phyloP scores from a whole-genome alignment of 148 eudicot genomes.

The Vaccinium darrowii region DNA sequence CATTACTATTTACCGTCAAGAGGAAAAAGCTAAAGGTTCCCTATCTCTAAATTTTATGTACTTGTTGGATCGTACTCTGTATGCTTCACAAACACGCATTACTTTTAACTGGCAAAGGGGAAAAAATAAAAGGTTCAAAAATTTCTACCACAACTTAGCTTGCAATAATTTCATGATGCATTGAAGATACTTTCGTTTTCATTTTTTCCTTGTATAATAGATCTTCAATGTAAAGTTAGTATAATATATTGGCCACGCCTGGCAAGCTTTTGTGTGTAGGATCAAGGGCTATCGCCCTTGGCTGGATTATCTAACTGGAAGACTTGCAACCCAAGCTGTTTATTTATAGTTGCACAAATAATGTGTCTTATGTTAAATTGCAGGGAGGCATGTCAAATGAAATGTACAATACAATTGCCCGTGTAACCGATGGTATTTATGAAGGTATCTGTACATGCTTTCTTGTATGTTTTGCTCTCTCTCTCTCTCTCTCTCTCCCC shows the following conservation, averaged over 20 bases:
- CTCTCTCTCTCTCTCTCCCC: not conserved
- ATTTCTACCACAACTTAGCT: not conserved
- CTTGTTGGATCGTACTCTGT: not conserved
- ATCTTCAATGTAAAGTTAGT: not conserved
- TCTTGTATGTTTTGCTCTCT: not conserved
- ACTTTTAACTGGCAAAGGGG: not conserved
- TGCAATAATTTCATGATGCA: not conserved
- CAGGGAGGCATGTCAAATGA: conserved; percentile 99
- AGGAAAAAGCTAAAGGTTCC: not conserved
- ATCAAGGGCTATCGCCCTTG: not conserved
- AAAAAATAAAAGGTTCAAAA: not conserved
- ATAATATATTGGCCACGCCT: not conserved
- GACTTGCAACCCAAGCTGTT: conserved; percentile 2
- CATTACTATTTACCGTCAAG: not conserved
- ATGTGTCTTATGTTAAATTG: conserved; percentile 20
- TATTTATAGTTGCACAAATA: not conserved
- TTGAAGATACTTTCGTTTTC: not conserved
- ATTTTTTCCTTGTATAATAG: not conserved
- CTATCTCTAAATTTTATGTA: not conserved
- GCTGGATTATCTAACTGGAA: not conserved
- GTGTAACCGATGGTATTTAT: conserved; percentile 94
- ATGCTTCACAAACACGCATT: not conserved
- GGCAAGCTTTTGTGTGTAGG: not conserved
- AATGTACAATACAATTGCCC: conserved; percentile 85
- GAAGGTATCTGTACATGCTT: conserved; percentile 57